These are phyloP conservation scores for Aspergillus proliferans DNA, from an alignment of 2,329 filamentous ascomycete species.

Conservation along the genomic window DNA sequence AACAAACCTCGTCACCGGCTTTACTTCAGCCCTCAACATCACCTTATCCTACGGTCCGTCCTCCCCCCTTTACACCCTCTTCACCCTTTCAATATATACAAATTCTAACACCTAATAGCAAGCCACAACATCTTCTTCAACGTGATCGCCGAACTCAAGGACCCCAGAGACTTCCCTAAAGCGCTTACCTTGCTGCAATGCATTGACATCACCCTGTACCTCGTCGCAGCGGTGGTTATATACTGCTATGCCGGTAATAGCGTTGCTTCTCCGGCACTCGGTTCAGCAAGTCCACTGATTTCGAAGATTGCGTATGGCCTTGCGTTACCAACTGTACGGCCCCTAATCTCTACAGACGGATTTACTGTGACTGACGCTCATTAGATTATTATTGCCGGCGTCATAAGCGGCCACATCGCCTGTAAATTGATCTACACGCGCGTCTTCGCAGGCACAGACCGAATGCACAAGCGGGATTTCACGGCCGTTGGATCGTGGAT, in stretches of 20 bases:
- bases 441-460: constrained; percentile 54
- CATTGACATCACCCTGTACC: constrained; percentile 57
- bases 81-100: background rate
- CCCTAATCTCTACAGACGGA: no score
- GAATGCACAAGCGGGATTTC: constrained; percentile 45
- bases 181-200: constrained; percentile 58
- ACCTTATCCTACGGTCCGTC: background rate
- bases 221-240: constrained; percentile 59
- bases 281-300: constrained; percentile 51
- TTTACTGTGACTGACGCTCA: no score
- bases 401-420: constrained; percentile 62
- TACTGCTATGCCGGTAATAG: constrained; percentile 59
- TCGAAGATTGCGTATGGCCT: constrained; percentile 62
- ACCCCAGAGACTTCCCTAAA: constrained; percentile 55
- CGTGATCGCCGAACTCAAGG: constrained; percentile 59
- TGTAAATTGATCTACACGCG: constrained; percentile 61
- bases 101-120: constrained; percentile 12
- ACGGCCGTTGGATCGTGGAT: constrained; percentile 53
- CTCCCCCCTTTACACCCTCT: no score
- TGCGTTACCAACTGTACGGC: constrained; percentile 53
- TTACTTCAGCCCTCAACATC: background rate
- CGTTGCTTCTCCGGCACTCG: constrained; percentile 60
- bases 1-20: background rate
- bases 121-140: constrained; percentile 62
- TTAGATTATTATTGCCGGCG: constrained; percentile 59